Base-by-base conservation (phyloP, 164 flowering plant genomes). In the Aristolochia contorta region DNA sequence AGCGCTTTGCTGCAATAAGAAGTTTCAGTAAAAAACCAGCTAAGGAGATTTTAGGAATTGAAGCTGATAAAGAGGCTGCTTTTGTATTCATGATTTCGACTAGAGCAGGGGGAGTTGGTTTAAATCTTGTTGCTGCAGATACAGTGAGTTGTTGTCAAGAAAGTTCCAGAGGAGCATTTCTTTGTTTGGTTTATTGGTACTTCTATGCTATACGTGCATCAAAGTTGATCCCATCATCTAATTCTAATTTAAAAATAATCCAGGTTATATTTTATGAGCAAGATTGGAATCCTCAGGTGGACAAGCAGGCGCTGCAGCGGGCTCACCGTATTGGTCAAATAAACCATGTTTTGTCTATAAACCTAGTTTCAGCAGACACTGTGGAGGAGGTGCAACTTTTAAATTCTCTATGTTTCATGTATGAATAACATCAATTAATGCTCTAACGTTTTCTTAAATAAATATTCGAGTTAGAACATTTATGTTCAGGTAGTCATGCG, bases 201-300 rank as follows among this genome's bases (percentile, higher is more conserved):
- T 37, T 37, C 12, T 8, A 37, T 10, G 7, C 12, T 9, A 27
- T 27, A 25, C 27, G 12, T 23, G 30, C 58, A 23, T 55, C 2
- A 24, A 37, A 16, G 18, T 56, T 16, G 14, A 4, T 49, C 19
- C 12, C 4, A 16, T 49, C 20, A 18, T 59, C 43, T 25, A 9
- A 59, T 59, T 12, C 54, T 47, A 37, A 59, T 59, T 21, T 59
- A 22, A 14, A 16, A 59, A 25, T 16, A 16, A 24, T 20, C 22
- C 55, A 93, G 98, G 98, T 93, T 60, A 83, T 93, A 70, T 93
- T 93, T 72, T 93, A 83, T 58, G 98, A 93, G 81, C 98, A 93
- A 82, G 98, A 93, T 72, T 93, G 98, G 98, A 93, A 93, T 75
- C 98, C 98, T 18, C 98, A 90, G 74, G 96, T 88, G 65, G 98